phyloP scores from a whole-genome alignment of 768 basidiomycete species.

The Pisolithus tinctorius region DNA sequence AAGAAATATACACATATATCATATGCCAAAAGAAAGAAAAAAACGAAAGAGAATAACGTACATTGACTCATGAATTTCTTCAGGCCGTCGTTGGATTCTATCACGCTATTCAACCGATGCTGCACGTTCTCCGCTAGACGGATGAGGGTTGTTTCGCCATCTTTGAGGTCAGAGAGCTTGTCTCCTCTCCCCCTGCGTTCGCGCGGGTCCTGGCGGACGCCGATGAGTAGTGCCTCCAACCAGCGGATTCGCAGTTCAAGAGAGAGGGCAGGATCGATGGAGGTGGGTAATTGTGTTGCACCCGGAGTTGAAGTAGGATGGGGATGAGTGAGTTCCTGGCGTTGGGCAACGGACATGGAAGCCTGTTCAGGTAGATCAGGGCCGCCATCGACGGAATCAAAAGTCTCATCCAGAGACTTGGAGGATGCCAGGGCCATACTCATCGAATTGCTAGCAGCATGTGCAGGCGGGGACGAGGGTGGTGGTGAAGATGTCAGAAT shows the following conservation, averaged over 20 bases:
- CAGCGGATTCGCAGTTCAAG: constrained; percentile 71
- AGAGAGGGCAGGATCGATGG: constrained; percentile 60
- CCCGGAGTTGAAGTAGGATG: neutral
- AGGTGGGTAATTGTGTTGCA: constrained; percentile 4
- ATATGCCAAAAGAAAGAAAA: neutral
- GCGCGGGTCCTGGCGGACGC: constrained; percentile 46
- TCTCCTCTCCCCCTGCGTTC: constrained; percentile 32
- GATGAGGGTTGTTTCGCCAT: constrained; percentile 51
- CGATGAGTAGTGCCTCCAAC: constrained; percentile 72
- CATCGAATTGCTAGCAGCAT: constrained; percentile 6
- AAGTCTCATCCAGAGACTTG: constrained; percentile 13
- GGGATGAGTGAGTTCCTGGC: neutral
- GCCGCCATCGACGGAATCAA: constrained; percentile 16
- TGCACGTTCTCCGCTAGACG: constrained; percentile 58
- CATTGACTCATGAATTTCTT: constrained; percentile 71
- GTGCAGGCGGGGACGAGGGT: constrained; percentile 33
- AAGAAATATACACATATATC: no score
- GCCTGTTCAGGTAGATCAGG: constrained; percentile 15
- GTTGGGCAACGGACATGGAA: constrained; percentile 2
- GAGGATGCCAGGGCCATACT: constrained; percentile 9
- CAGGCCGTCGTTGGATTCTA: constrained; percentile 65
- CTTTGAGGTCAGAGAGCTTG: constrained; percentile 34
- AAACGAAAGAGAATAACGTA: constrained; percentile 29
- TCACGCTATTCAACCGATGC: constrained; percentile 44
- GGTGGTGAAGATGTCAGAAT: constrained; percentile 52